Percentiles rank a stretch among this genome's conserved stretches.
phyloP scores from a whole-genome alignment of 768 basidiomycete species.

The Podaxis sp. region DNA sequence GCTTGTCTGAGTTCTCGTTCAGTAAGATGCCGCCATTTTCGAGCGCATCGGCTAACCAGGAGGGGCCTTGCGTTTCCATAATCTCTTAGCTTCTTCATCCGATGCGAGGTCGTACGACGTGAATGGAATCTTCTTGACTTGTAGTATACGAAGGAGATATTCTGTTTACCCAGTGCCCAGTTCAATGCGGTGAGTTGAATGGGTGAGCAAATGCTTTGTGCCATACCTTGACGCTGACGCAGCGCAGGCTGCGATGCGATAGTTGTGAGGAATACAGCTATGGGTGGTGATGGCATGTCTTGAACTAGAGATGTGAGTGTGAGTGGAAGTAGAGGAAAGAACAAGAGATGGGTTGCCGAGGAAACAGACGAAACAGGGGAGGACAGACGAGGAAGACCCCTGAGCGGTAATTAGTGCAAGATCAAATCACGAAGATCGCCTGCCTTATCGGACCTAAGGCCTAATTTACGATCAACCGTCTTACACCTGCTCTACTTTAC shows the following conservation, averaged over 20 bases:
- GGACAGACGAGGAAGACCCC: conserved; percentile 1
- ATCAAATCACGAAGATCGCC: conserved; percentile 4
- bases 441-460: conserved; percentile 4
- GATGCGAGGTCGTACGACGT: conserved; percentile 84
- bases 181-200: neutral
- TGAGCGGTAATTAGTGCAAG: neutral
- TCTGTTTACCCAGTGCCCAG: conserved; percentile 42
- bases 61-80: conserved; percentile 85
- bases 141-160: conserved; percentile 77
- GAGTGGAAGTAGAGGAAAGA: neutral
- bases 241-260: conserved; percentile 80
- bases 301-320: neutral
- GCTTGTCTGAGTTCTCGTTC: conserved; percentile 55
- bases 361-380: neutral
- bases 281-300: conserved; percentile 77
- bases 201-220: too few species aligned
- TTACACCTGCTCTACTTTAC: neutral
- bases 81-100: conserved; percentile 73
- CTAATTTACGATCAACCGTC: neutral
- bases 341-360: neutral
- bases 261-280: conserved; percentile 84
- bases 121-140: conserved; percentile 84
- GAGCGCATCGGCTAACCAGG: conserved; percentile 38
- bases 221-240: conserved; percentile 73
- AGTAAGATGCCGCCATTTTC: neutral